Conservation (phyloP, 305 asterid genomes). For the Fraxinus ornus region DNA sequence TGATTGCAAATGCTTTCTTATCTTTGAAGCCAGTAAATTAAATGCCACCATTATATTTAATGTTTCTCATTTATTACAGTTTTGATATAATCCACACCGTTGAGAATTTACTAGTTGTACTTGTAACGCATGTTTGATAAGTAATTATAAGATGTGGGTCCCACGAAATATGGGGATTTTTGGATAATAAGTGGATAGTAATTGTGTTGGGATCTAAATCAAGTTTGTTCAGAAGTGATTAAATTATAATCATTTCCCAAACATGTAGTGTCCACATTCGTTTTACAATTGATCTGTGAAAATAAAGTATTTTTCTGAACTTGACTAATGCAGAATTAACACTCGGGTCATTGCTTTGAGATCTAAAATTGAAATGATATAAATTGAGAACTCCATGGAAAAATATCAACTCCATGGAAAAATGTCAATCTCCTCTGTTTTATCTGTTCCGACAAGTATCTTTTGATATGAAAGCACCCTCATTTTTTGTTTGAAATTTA, state of each 20-base stretch:
- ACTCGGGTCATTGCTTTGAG: neutral
- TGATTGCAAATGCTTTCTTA: neutral
- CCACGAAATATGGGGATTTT: neutral
- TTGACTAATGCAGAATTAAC: neutral
- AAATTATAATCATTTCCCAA: neutral
- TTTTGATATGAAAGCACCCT: neutral
- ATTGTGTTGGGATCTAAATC: neutral
- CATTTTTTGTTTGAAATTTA: neutral
- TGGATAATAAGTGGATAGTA: neutral
- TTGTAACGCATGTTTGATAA: neutral
- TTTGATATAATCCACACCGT: neutral
- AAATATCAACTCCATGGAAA: neutral
- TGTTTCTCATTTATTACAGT: neutral
- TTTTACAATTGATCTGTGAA: neutral
- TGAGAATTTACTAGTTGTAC: neutral
- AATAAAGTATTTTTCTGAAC: neutral
- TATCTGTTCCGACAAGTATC: neutral
- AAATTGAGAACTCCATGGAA: neutral
- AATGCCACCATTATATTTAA: neutral
- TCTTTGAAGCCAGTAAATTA: neutral
- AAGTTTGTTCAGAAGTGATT: neutral
- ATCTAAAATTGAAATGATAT: neutral
- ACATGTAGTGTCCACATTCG: neutral
- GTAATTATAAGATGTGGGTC: neutral
- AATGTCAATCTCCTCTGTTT: neutral